Percentiles rank a stretch among this genome's conserved stretches.
Evolutionary conservation across 2,329 filamentous ascomycete species (phyloP).

Genomic region (Pezicula rhizophila): DNA sequence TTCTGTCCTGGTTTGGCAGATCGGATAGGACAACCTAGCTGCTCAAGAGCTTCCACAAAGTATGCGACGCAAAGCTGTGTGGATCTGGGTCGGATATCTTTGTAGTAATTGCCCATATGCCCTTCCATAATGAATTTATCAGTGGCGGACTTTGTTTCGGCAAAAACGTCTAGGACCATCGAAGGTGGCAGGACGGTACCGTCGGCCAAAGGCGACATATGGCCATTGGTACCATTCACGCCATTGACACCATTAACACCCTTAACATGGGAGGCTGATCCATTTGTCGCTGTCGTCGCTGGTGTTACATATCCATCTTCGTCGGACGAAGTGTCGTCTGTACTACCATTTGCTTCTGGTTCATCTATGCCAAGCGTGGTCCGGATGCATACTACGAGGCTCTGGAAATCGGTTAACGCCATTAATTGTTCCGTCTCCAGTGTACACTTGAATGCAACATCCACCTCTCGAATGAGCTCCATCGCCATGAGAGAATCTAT

Average conservation of each 20-base stretch:
- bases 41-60: constrained; percentile 26
- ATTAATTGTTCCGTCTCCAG: constrained; percentile 18
- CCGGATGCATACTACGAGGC: background rate
- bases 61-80: constrained; percentile 25
- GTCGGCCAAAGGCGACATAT: too few species aligned
- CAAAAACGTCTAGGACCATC: too few species aligned
- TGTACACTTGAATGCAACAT: constrained; percentile 29
- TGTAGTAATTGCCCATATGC: constrained; percentile 17
- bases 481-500: constrained; percentile 46
- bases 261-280: too few species aligned
- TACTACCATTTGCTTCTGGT: background rate
- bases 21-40: constrained; percentile 23
- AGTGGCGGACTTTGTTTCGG: constrained; percentile 3
- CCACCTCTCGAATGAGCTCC: constrained; percentile 38
- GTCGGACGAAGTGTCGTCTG: background rate
- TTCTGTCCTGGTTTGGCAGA: constrained; percentile 14
- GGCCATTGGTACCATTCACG: too few species aligned
- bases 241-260: too few species aligned
- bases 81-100: constrained; percentile 22
- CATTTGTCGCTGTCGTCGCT: too few species aligned
- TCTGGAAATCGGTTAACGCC: background rate
- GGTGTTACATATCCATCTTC: too few species aligned
- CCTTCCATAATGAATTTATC: constrained; percentile 11
- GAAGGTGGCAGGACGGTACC: too few species aligned
- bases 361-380: background rate